Conservation (phyloP, 192 early-diverging fungal genomes). For the Chytriomyces sp. region DNA sequence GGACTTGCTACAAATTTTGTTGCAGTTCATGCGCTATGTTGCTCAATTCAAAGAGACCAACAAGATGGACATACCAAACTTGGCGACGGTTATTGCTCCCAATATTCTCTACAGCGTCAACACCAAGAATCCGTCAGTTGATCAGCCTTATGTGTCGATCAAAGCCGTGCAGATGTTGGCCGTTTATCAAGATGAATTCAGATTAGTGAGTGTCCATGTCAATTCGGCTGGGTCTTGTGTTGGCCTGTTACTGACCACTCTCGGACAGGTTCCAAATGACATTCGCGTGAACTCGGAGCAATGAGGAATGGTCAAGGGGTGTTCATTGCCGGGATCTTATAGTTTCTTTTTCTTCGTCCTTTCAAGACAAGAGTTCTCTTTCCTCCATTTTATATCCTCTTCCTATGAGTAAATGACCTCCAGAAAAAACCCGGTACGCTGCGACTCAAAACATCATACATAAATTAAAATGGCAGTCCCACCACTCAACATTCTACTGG, state of each 20-base stretch:
- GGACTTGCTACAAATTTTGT: conserved; percentile 90
- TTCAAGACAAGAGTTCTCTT: too few relatives aligned
- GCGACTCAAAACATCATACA: too few relatives aligned
- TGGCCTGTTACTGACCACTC: too few relatives aligned
- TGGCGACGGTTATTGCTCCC: conserved; percentile 93
- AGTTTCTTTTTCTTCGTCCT: too few relatives aligned
- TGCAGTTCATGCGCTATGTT: conserved; percentile 85
- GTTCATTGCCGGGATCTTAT: too few relatives aligned
- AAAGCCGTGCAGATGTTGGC: conserved; percentile 47
- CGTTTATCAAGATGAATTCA: conserved; percentile 48
- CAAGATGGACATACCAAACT: conserved; percentile 90
- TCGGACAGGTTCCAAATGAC: neutral
- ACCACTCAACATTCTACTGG: too few relatives aligned
- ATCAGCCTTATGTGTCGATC: conserved; percentile 45
- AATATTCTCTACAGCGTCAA: conserved; percentile 90
- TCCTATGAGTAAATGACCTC: too few relatives aligned
- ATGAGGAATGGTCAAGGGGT: too few relatives aligned
- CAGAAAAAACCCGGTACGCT: too few relatives aligned
- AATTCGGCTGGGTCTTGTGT: too few relatives aligned
- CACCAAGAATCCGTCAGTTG: conserved; percentile 11
- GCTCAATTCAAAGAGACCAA: conserved; percentile 66
- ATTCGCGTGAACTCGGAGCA: neutral
- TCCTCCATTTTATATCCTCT: too few relatives aligned
- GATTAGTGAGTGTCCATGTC: conserved; percentile 53
- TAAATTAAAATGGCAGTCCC: too few relatives aligned